Percentiles rank a stretch among this genome's conserved stretches.
These are phyloP conservation scores for Cymbidium sinense DNA, from an alignment of 106 monocot genomes.

Conservation along the genomic window DNA sequence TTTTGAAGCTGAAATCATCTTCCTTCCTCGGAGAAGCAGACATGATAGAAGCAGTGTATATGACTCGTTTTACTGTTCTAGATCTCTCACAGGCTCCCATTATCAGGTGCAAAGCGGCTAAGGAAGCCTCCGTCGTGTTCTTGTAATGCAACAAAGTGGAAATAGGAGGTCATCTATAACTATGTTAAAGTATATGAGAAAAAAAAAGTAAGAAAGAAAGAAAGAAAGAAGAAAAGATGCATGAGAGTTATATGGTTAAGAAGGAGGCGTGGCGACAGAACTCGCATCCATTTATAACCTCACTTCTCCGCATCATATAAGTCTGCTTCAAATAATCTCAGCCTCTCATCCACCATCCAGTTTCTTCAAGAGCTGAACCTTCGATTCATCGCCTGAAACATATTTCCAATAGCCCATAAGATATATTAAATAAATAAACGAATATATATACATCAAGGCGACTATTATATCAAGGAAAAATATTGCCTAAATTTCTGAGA, in stretches of 20 bases:
- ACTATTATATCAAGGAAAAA: neutral
- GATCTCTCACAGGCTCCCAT: neutral
- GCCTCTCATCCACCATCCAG: constrained; percentile 29
- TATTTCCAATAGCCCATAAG: no score
- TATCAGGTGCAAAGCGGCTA: neutral
- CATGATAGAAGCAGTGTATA: constrained; percentile 29
- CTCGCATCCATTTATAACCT: constrained; percentile 44
- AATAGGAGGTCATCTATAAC: no score
- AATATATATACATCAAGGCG: neutral
- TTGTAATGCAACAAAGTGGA: neutral
- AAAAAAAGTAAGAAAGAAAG: neutral
- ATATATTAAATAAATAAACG: no score
- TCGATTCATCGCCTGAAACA: constrained; percentile 24
- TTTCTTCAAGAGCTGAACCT: constrained; percentile 33
- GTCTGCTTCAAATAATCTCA: constrained; percentile 49
- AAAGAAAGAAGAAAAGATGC: neutral
- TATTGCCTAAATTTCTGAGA: constrained; percentile 36
- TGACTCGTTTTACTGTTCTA: neutral
- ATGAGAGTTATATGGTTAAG: constrained; percentile 22
- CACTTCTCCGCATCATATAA: constrained; percentile 32
- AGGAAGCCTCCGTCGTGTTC: constrained; percentile 7
- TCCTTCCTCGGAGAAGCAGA: constrained; percentile 19
- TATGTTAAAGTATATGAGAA: neutral
- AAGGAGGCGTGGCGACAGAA: constrained; percentile 32
- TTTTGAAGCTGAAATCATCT: constrained; percentile 16